Base-by-base conservation (phyloP, 208 protist genomes). In the Trypanosoma grayi region DNA sequence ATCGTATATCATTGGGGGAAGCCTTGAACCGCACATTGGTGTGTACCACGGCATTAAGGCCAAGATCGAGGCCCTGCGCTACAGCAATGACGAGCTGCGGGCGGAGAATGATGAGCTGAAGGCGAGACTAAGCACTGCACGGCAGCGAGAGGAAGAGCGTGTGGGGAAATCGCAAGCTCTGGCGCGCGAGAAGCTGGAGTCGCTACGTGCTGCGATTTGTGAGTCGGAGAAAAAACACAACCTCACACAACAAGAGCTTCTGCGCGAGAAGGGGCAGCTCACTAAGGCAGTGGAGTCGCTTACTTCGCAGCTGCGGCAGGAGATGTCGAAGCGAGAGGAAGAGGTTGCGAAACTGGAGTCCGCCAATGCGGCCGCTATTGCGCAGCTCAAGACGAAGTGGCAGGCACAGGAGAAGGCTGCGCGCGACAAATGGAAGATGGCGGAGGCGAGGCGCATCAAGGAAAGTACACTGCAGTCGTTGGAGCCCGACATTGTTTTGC, bases 391-490 rank as follows among this genome's bases (percentile, higher is more conserved):
- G 57, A 57, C 62, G 27, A 78, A 82, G 47, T 87, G 77, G 81
- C 78, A 85, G 25, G 78, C 82, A n/a, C 81, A 87, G 70, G 91
- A 97, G 60, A 93, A 84, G 56, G 71, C 68, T 11, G 70, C 61
- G 28, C 73, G 91, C 1, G 88, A 93, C 47, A 85, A 87, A 69
- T 97, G 91, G 88, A 77, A 79, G 40, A 68, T 90, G 40, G 77
- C 75, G 2, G 88, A 97, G 77, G 85, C 86, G 16, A 93, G 89
- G 62, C 76, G 81, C 24, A 97, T 97, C 61, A 97, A 97, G 67
- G 81, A 91, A 56, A 87, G 75, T 24, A 94, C 91, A 24, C 65
- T 97, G 48, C 90, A 95, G 72, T 90, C 91, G 11, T 76, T 97
- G 10, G 86, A 97, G 70, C 91, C 91, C 7, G 91, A 97, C 51